Evolutionary conservation across 1,284 basidiomycete genomes (phyloP), one percentile per base, ranked within the genome.

Genomic region (Cutaneotrichosporon cyanovorans): DNA sequence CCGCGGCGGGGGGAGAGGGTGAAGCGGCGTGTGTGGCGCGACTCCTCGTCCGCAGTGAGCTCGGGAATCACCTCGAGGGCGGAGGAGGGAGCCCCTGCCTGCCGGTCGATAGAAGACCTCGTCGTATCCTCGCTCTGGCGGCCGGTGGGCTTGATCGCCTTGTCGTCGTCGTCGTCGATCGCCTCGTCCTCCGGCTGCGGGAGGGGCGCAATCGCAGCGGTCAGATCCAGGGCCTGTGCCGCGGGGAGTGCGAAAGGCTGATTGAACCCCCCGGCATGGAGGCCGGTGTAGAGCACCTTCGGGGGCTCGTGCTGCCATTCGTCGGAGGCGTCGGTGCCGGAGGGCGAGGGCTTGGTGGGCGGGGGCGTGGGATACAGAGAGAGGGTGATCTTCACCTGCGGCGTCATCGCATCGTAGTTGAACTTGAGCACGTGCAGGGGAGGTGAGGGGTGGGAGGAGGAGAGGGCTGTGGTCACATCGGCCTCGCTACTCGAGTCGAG

Each of bases 391-490:
- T 77, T 78, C 60, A 86, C 87, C 58, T 82, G 82, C 11, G 87
- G 82, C 0, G 87, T 82, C 53, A 88, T 87, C 55, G 85, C 87
- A 63, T 92, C 89, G 66, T 84, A 92, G 65, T 84, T 83, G 68
- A 92, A 92, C 65, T 87, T 86, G 47, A 91, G 76, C 15, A 81
- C 79, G 59, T 90, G 86, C 35, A 63, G 58, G 14, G 68, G 56
- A n/a, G n/a, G 75, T 75, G 30, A 71, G 55, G 25, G 5, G 55
- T 50, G 18, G 50, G 23, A 5, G 48, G 40, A 8, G 10, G 37
- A 7, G 8, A 28, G 7, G 4, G 53, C 45, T 5, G 42, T 22
- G 9, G 47, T 44, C 21, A 61, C 75, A 37, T 80, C 76, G 10
- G 58, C 62, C 46, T 75, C 68, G 40, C 72, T 68, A 45, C 66